Conservation (phyloP, 495 filamentous ascomycete genomes). For the Xanthoparmelia taractica region DNA sequence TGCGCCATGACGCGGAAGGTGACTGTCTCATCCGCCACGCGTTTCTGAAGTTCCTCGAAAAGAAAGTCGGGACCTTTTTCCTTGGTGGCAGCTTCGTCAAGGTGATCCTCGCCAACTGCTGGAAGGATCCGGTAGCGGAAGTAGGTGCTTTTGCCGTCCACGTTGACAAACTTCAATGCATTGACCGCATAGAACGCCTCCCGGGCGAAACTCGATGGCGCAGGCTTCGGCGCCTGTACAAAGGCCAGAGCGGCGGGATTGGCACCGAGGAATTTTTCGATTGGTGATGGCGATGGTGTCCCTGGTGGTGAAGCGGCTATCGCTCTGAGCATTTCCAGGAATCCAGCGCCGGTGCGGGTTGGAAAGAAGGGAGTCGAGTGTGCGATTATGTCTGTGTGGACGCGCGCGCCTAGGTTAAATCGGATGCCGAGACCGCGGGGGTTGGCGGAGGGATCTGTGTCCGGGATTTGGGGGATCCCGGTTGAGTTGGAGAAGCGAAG, state of each 20-base stretch:
- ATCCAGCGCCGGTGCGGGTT: constrained; percentile 39
- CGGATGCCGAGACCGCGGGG: constrained; percentile 45
- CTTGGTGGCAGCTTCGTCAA: constrained; percentile 32
- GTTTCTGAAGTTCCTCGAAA: constrained; percentile 34
- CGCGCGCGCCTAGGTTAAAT: constrained; percentile 39
- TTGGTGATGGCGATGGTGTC: constrained; percentile 15
- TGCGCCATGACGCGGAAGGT: constrained; percentile 42
- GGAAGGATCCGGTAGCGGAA: constrained; percentile 42
- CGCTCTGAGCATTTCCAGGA: constrained; percentile 41
- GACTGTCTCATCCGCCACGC: constrained; percentile 31
- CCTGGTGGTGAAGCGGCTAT: constrained; percentile 22
- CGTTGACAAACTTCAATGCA: constrained; percentile 42
- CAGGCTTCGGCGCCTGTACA: constrained; percentile 40
- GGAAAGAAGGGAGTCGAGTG: constrained; percentile 47
- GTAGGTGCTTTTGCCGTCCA: constrained; percentile 36
- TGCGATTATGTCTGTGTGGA: constrained; percentile 48
- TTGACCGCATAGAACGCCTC: constrained; percentile 43
- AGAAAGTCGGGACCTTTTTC: constrained; percentile 35
- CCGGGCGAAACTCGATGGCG: constrained; percentile 38
- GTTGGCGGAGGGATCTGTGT: constrained; percentile 41
- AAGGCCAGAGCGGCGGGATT: constrained; percentile 41
- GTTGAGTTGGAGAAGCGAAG: constrained; percentile 48
- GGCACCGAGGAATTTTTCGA: constrained; percentile 36
- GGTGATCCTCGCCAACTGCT: constrained; percentile 29
- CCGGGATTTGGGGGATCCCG: constrained; percentile 44